Evolutionary conservation across 108 stramenopile genomes (phyloP), one percentile per base, ranked within the genome.

Genomic region (Nitzschia sp.): DNA sequence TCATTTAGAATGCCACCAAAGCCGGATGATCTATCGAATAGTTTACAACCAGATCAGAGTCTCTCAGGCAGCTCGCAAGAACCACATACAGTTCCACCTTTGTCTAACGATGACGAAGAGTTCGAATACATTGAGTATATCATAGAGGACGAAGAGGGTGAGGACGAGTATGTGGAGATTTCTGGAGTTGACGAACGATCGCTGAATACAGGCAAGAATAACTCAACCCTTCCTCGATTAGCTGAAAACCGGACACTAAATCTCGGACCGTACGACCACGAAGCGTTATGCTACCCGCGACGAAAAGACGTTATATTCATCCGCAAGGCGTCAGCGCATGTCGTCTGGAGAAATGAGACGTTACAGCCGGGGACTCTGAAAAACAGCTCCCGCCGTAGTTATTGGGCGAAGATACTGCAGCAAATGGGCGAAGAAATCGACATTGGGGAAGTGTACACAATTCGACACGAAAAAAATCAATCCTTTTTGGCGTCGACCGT

Each of bases 251-350:
- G n/a, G n/a, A n/a, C n/a, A n/a, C 38, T 58, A 15, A 25, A 44
- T n/a, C 21, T 61, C 38, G 41, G 41, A 45, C 60, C 35, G 21
- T 61, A 41, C 25, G 60, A 61, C 26, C 60, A 61, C 33, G 19
- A 17, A 1, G 60, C n/a, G 13, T 41, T 61, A 4, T 61, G 60
- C 32, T 61, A 44, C 44, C 60, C 60, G n/a, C 35, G 60, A 19
- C 19, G 50, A 32, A 64, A 64, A 44, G 47, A 64, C 32, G 1
- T 64, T 36, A 3, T 64, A 25, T 64, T 64, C 33, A n/a, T 64
- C 1, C 47, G 48, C 2, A 19, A 64, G 11, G 15, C 47, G 27
- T 30, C 46, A 52, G 50, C 31, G 6, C 26, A 52, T 52, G 63
- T 52, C 4, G 44, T 64, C 16, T 64, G 48, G 50, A 15, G 50